phyloP scores from a whole-genome alignment of 768 basidiomycete species.

The Neoboletus brunneissimus region DNA sequence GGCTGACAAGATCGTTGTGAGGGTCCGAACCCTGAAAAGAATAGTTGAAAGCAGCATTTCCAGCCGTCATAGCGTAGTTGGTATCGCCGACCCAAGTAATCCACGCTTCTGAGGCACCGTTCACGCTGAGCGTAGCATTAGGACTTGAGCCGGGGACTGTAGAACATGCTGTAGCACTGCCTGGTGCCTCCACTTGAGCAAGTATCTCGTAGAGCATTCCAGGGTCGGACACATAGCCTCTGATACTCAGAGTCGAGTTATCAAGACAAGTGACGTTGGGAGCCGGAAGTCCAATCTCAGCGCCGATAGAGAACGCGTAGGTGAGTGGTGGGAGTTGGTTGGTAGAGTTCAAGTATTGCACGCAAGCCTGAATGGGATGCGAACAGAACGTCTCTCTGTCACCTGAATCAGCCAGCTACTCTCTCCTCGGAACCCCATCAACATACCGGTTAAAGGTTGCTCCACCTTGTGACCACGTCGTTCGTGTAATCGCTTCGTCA shows the following conservation, averaged over 20 bases:
- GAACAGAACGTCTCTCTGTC: constrained; percentile 63
- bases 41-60: constrained; percentile 51
- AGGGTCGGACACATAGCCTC: constrained; percentile 45
- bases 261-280: constrained; percentile 63
- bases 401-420: neutral
- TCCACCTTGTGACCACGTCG: constrained; percentile 57
- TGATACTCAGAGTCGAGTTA: constrained; percentile 51
- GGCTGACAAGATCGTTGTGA: constrained; percentile 41
- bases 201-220: constrained; percentile 76
- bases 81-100: constrained; percentile 75
- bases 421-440: neutral
- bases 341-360: constrained; percentile 49
- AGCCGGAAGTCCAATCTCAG: constrained; percentile 47
- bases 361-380: constrained; percentile 57
- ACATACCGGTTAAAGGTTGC: constrained; percentile 48
- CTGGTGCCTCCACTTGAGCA: constrained; percentile 41
- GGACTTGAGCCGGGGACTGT: constrained; percentile 23
- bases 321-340: constrained; percentile 40
- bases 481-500: constrained; percentile 55
- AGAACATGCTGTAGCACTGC: constrained; percentile 35
- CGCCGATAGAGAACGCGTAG: constrained; percentile 44
- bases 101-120: constrained; percentile 52
- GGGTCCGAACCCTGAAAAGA: constrained; percentile 66
- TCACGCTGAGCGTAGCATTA: constrained; percentile 50
- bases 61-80: constrained; percentile 62